Evolutionary conservation across 148 eudicot genomes (phyloP), one percentile per base, ranked within the genome.

Genomic region (Rhododendron molle): DNA sequence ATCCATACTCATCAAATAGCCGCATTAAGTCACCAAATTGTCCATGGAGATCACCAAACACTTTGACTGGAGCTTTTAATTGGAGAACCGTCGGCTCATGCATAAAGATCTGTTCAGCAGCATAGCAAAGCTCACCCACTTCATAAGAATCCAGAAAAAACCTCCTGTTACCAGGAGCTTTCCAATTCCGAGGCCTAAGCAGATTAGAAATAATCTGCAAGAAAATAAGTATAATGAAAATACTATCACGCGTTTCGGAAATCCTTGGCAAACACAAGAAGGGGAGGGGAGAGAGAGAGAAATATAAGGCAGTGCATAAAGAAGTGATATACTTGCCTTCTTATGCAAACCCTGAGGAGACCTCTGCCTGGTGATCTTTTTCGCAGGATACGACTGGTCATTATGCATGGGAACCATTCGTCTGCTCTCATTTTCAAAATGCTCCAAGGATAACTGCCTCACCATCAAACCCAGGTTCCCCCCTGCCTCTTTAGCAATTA

Each of bases 21-120:
- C 99, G 94, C 99, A 97, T 97, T 80, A 97, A 84, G 87, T 97
- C 99, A 85, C 98, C 99, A 86, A 94, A 97, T 81, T 97, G 99
- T 80, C 99, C 99, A 89, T 97, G 99, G 77, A 97, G 99, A 90
- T 97, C 99, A 86, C 99, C 99, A 85, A 97, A 97, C 78, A 97
- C 96, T 92, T 97, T 97, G 87, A 97, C 89, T 62, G 99, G 99
- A 86, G 99, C 99, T 90, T 91, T 94, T 82, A 97, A 82, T 89
- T 97, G 98, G 87, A 97, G 99, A 89, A 97, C 98, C n/a, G 95
- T 95, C 20, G 94, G 90, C 91, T 97, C 98, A 23, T 95, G 91
- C 98, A 93, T 93, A 90, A 97, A 97, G 36, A 97, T 93, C 89
- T 95, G 98, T 88, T 97, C 99, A 46, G 96, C 98, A 83, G 99